Evolutionary conservation across 1,139 yeast species (phyloP), one percentile per base, ranked within the genome.

Genomic region (Yamadazyma friedrichii): DNA sequence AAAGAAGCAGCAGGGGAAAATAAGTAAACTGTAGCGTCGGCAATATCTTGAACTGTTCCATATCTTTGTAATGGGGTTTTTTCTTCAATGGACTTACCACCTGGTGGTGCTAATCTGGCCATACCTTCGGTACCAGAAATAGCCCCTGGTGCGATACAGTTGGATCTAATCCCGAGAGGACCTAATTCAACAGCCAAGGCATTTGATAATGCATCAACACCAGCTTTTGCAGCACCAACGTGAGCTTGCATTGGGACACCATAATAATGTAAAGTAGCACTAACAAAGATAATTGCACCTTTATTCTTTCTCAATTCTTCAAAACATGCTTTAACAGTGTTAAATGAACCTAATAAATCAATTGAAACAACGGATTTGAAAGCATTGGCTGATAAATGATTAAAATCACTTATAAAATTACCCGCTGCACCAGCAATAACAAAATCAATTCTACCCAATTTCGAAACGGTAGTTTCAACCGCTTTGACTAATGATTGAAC

Each of bases 351-450:
- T 36, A 91, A 64, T 43, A 93, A 69, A 61, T 91, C 98, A 50
- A 91, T 91, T 32, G 83, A 84, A 31, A 89, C 74, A 17, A 91
- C 98, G 0, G 95, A 75, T 61, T 86, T 85, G 74, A 91, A 91
- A 1, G 96, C 98, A 56, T 88, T 88, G 26, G 93, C 58, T 1
- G 95, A 84, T 52, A 91, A 67, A 53, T 82, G 83, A 56, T 83
- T 82, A 63, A 91, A 80, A 57, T 88, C 94, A 28, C 89, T 70
- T 44, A 91, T 60, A 56, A 93, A 91, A 69, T 91, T 93, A 10
- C 98, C 98, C 2, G 98, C 98, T 2, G 98, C 98, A 16, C 98
- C 98, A 35, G 95, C 94, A 64, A 91, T 84, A 36, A 89, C 94
- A 58, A 62, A 86, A 62, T 91, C 97, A 46, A 88, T 84, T 49